These are phyloP conservation scores for Aquilaria yunnanensis DNA, from an alignment of 345 rosid species.

Conservation along the genomic window DNA sequence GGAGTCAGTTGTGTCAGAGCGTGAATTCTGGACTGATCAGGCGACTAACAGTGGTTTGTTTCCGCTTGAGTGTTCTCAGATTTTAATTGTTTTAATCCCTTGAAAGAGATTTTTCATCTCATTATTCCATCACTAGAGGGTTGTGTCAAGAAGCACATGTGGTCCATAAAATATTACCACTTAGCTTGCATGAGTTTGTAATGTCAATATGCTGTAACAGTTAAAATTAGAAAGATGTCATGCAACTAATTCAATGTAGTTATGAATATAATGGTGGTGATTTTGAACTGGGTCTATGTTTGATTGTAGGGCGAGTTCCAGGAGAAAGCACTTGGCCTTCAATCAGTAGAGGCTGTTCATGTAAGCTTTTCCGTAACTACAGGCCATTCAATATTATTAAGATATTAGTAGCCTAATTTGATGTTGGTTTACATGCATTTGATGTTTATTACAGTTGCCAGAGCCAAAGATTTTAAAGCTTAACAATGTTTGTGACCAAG, in stretches of 20 bases:
- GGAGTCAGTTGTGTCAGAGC: slow-evolving; percentile 54
- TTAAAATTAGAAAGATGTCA: not conserved
- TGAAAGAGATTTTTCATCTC: too few relatives aligned
- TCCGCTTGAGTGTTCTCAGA: too few relatives aligned
- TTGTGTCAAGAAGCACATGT: slow-evolving; percentile 9
- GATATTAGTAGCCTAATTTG: not conserved
- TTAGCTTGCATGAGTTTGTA: too few relatives aligned
- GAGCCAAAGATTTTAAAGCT: slow-evolving; percentile 54
- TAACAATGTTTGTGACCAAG: slow-evolving; percentile 68
- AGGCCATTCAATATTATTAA: not conserved
- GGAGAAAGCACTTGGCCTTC: slow-evolving; percentile 50
- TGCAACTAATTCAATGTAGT: not conserved
- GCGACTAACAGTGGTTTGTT: slow-evolving; percentile 51
- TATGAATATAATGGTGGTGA: too few relatives aligned
- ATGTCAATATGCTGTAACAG: too few relatives aligned
- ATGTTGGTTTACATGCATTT: slow-evolving; percentile 2
- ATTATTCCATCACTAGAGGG: too few relatives aligned
- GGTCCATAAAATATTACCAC: slow-evolving; percentile 6
- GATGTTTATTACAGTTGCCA: slow-evolving; percentile 31
- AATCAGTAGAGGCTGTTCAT: slow-evolving; percentile 49
- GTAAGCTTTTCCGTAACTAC: slow-evolving; percentile 32
- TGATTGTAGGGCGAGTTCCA: slow-evolving; percentile 58
- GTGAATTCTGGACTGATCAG: slow-evolving; percentile 61
- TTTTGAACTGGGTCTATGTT: too few relatives aligned
- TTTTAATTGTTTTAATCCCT: too few relatives aligned